Evolutionary conservation across 2,329 filamentous ascomycete genomes (phyloP).

Genomic region (Venturia pyrina): DNA sequence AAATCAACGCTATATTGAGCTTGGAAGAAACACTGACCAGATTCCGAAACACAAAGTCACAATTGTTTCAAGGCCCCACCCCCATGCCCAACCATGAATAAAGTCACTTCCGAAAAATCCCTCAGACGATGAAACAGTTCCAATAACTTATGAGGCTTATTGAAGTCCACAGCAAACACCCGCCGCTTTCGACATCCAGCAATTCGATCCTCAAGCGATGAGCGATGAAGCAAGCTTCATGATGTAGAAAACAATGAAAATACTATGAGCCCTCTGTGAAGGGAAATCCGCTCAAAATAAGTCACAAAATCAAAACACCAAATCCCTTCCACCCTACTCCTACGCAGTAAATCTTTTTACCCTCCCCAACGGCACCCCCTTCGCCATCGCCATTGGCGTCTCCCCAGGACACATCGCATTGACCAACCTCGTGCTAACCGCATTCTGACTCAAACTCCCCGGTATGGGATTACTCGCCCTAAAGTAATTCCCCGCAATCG

Average conservation of each 20-base stretch:
- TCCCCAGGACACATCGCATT: slow-evolving; percentile 8
- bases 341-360: background rate
- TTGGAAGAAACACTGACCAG: background rate
- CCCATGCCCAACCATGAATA: background rate
- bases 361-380: background rate
- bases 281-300: background rate
- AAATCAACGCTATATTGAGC: background rate
- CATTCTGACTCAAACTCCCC: background rate
- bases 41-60: background rate
- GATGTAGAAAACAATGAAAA: background rate
- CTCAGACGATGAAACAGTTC: background rate
- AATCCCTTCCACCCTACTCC: background rate
- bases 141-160: background rate
- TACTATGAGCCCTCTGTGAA: background rate
- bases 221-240: background rate
- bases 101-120: background rate
- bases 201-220: background rate
- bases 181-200: background rate
- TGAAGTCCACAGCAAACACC: background rate
- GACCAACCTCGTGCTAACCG: background rate
- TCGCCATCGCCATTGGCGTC: background rate
- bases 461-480: slow-evolving; percentile 9
- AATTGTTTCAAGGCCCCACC: background rate
- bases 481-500: slow-evolving; percentile 12
- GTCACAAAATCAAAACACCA: background rate